Evolutionary conservation across 805 yeast genomes (phyloP).

Genomic region (Kluyveromyces wickerhamii): DNA sequence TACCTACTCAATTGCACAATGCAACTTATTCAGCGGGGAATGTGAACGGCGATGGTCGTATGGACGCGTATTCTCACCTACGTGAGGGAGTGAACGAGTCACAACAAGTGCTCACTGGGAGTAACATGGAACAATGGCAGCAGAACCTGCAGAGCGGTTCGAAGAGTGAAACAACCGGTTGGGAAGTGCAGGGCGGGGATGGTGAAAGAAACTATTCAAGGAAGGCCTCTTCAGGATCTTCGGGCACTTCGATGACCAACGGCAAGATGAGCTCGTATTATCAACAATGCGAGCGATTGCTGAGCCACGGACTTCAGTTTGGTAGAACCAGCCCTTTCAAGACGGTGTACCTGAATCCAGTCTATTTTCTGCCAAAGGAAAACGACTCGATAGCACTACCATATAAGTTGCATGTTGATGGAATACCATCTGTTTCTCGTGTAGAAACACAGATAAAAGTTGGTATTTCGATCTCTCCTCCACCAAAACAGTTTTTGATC

Average conservation of each 20-base stretch:
- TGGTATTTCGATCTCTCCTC: conserved; percentile 57
- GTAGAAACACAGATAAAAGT: conserved; percentile 95
- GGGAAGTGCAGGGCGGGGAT: not conserved
- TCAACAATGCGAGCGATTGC: conserved; percentile 14
- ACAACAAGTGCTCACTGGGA: not conserved
- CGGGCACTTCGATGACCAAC: no score
- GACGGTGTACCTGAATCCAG: conserved; percentile 19
- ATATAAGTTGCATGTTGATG: conserved; percentile 45
- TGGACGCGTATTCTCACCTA: no score
- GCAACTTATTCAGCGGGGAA: no score
- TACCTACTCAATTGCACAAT: no score
- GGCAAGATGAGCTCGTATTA: no score
- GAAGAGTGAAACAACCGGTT: not conserved
- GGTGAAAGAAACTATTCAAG: no score
- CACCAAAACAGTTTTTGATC: conserved; percentile 64
- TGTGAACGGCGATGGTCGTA: no score
- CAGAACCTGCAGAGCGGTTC: not conserved
- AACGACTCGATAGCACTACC: conserved; percentile 27
- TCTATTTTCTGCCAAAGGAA: conserved; percentile 13
- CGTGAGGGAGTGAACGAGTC: no score
- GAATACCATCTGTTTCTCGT: conserved; percentile 73
- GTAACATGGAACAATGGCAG: not conserved
- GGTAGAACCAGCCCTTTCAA: conserved; percentile 19
- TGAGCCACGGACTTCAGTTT: conserved; percentile 14
- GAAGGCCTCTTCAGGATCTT: no score